These are phyloP conservation scores for Nectriaceae sp. DNA, from an alignment of 2,329 filamentous ascomycete species.

Conservation along the genomic window DNA sequence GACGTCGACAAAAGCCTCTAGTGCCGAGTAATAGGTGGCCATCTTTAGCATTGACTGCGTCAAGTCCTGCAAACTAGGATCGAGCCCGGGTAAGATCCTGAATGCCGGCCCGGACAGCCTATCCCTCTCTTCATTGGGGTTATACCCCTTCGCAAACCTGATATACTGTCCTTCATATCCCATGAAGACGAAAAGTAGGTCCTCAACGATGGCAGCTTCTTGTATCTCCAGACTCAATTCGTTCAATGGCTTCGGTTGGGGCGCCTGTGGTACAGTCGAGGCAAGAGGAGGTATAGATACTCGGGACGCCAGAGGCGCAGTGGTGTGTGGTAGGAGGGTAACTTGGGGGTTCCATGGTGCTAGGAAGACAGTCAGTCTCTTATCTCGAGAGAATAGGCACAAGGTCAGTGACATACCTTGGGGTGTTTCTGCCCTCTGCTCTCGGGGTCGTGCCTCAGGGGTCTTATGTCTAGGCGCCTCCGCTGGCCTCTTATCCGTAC, in stretches of 20 bases:
- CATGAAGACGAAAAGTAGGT: constrained; percentile 95
- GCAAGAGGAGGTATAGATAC: constrained; percentile 71
- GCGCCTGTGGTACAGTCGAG: constrained; percentile 71
- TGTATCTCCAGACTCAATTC: constrained; percentile 78
- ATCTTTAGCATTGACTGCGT: constrained; percentile 88
- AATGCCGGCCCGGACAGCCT: constrained; percentile 81
- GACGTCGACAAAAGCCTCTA: constrained; percentile 92
- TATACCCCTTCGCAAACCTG: constrained; percentile 79
- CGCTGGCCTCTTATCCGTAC: constrained; percentile 37
- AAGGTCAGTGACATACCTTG: constrained; percentile 42
- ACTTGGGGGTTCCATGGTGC: constrained; percentile 79
- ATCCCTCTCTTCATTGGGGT: constrained; percentile 83
- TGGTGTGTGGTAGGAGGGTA: constrained; percentile 66
- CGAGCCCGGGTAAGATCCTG: constrained; percentile 77
- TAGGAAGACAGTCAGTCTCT: constrained; percentile 28
- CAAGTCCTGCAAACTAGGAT: constrained; percentile 88
- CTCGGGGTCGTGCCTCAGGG: constrained; percentile 46
- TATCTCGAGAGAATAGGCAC: neutral
- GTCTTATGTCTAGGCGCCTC: constrained; percentile 44
- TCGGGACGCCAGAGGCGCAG: constrained; percentile 71
- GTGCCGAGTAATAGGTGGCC: constrained; percentile 88
- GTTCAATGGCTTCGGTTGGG: constrained; percentile 67
- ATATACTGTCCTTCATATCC: constrained; percentile 98
- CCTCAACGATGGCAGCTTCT: constrained; percentile 84
- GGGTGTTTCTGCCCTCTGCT: constrained; percentile 49